Conservation (phyloP, 257 asterid species). For the Ehretia macrophylla region DNA sequence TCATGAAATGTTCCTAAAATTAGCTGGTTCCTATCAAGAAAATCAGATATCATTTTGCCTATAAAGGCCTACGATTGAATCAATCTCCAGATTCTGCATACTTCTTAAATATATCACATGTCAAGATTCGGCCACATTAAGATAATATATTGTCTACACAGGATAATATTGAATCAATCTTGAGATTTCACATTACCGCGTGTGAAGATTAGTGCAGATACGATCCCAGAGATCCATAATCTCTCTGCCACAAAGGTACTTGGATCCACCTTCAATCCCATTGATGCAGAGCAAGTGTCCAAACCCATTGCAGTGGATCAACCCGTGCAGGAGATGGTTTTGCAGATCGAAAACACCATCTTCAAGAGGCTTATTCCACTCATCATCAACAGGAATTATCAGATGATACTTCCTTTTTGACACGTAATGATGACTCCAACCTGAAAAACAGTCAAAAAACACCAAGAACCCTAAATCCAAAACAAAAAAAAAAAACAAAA, state of each 20-base stretch:
- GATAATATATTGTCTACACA: not conserved
- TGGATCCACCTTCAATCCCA: slow-evolving; percentile 88
- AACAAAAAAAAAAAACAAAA: not conserved
- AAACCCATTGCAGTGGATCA: slow-evolving; percentile 83
- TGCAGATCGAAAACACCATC: slow-evolving; percentile 52
- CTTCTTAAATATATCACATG: too few species aligned
- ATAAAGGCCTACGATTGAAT: too few species aligned
- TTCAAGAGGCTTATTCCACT: slow-evolving; percentile 59
- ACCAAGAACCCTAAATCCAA: slow-evolving; percentile 9
- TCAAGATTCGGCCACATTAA: not conserved
- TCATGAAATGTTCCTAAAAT: too few species aligned
- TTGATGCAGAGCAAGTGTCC: slow-evolving; percentile 79
- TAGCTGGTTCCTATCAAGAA: too few species aligned
- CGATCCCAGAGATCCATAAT: slow-evolving; percentile 93
- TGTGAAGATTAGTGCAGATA: slow-evolving; percentile 52
- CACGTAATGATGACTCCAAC: slow-evolving; percentile 88
- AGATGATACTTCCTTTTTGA: slow-evolving; percentile 82
- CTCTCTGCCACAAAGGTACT: slow-evolving; percentile 56
- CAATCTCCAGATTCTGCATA: too few species aligned
- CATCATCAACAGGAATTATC: slow-evolving; percentile 69
- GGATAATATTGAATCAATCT: not conserved
- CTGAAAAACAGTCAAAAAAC: slow-evolving; percentile 25
- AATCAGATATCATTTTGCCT: too few species aligned
- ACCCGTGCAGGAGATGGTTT: slow-evolving; percentile 74
- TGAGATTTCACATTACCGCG: slow-evolving; percentile 37